Evolutionary conservation across 2,329 filamentous ascomycete species (phyloP).

Genomic region (Hymenotorrendiella dingleyae): DNA sequence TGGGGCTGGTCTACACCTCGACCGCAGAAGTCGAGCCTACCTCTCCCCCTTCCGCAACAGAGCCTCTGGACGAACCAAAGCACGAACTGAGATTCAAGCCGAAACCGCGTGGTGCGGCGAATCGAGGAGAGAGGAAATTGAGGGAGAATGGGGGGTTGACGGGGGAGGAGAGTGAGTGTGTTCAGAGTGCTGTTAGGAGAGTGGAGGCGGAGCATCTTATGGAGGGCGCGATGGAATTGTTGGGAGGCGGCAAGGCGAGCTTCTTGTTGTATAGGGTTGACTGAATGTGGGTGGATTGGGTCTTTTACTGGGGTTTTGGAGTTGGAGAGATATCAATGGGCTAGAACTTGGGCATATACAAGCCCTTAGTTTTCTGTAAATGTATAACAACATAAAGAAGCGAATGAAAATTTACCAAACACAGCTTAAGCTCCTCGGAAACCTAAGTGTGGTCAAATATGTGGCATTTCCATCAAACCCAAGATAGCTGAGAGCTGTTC

Average conservation of each 20-base stretch:
- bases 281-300: too few relatives aligned
- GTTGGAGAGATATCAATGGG: too few relatives aligned
- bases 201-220: slow-evolving; percentile 13
- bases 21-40: too few relatives aligned
- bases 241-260: slow-evolving; percentile 13
- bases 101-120: background rate
- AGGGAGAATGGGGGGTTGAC: background rate
- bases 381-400: too few relatives aligned
- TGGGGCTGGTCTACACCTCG: slow-evolving; percentile 15
- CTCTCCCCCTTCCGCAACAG: background rate
- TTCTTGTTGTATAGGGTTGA: slow-evolving; percentile 25
- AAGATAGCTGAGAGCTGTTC: too few relatives aligned
- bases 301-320: too few relatives aligned
- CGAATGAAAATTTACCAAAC: too few relatives aligned
- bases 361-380: too few relatives aligned
- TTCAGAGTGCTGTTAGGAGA: slow-evolving; percentile 14
- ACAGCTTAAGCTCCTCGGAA: too few relatives aligned
- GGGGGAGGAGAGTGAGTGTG: slow-evolving; percentile 8
- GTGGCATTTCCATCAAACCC: too few relatives aligned
- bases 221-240: slow-evolving; percentile 20
- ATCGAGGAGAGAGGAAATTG: background rate
- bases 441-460: too few relatives aligned
- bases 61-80: background rate
- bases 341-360: too few relatives aligned
- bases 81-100: background rate